Conservation (phyloP, 1,284 basidiomycete species). For the Ceratobasidium sp. region DNA sequence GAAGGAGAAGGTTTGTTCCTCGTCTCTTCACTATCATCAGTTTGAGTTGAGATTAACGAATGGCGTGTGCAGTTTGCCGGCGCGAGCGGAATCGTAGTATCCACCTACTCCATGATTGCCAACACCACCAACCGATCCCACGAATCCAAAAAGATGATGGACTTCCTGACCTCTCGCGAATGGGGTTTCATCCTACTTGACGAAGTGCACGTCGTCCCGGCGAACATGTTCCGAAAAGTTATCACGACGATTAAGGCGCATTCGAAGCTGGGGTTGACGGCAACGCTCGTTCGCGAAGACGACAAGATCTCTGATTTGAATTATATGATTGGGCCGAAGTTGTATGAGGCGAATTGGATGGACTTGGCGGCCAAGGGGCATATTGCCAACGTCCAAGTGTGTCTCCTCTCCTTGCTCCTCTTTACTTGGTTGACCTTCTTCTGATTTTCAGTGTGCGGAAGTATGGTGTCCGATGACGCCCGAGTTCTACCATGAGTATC, state of each 20-base stretch:
- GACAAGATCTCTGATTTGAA: conserved; percentile 99
- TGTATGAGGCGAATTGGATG: conserved; percentile 99
- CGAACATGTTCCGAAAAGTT: conserved; percentile 95
- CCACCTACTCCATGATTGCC: conserved; percentile 98
- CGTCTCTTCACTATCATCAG: neutral
- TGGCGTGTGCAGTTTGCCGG: conserved; percentile 76
- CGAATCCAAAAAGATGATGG: conserved; percentile 99
- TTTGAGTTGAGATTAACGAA: too few species aligned
- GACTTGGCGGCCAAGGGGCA: conserved; percentile 99
- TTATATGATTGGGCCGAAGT: conserved; percentile 98
- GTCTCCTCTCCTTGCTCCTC: conserved; percentile 47
- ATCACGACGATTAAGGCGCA: conserved; percentile 98
- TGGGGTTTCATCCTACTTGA: conserved; percentile 96
- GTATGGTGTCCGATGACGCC: conserved; percentile 99
- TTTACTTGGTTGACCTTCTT: conserved; percentile 13
- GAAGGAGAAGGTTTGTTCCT: conserved; percentile 81
- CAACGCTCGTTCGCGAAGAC: conserved; percentile 97
- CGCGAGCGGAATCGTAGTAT: conserved; percentile 94
- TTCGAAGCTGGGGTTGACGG: conserved; percentile 95
- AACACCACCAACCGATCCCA: conserved; percentile 96
- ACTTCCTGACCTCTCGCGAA: conserved; percentile 92
- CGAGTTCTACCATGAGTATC: conserved; percentile 99
- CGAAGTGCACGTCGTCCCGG: conserved; percentile 97
- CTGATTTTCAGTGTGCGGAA: conserved; percentile 82
- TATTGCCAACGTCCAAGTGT: conserved; percentile 97